Conservation (phyloP, 192 early-diverging fungal species). For the Entomortierella lignicola region DNA sequence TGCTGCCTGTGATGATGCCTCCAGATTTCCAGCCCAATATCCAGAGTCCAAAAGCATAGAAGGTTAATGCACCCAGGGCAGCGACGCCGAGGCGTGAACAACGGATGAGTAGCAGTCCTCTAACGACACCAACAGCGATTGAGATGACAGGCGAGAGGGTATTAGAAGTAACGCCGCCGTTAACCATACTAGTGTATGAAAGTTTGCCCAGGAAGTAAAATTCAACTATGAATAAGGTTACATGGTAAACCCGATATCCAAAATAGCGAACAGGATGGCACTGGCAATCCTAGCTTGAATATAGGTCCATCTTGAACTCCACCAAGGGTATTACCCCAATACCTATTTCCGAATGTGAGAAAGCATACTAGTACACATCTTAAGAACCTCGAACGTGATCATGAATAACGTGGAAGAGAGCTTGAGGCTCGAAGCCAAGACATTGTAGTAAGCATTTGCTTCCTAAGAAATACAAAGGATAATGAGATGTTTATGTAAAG, state of each 20-base stretch:
- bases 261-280: constrained; percentile 44
- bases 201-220: constrained; percentile 55
- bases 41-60: constrained; percentile 56
- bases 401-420: no score
- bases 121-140: constrained; percentile 41
- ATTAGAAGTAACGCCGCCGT: constrained; percentile 50
- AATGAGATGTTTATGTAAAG: no score
- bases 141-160: constrained; percentile 55
- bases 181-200: constrained; percentile 55
- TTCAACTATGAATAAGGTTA: constrained; percentile 36
- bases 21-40: constrained; percentile 57
- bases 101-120: constrained; percentile 43
- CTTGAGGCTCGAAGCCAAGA: no score
- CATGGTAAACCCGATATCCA: constrained; percentile 26
- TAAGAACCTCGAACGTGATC: no score
- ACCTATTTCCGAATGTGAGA: no score
- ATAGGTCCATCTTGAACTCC: constrained; percentile 34
- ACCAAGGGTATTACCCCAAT: constrained; percentile 14
- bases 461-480: no score
- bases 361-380: no score
- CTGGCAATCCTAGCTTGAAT: constrained; percentile 48
- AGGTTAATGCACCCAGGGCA: constrained; percentile 46
- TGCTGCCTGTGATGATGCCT: constrained; percentile 34
- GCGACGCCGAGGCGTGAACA: constrained; percentile 51
- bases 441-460: no score